A percentile compares a stretch with the other conserved stretches of the same genome.
phyloP scores from a whole-genome alignment of 2,329 filamentous ascomycete genomes.

The Didymella pinodella region DNA sequence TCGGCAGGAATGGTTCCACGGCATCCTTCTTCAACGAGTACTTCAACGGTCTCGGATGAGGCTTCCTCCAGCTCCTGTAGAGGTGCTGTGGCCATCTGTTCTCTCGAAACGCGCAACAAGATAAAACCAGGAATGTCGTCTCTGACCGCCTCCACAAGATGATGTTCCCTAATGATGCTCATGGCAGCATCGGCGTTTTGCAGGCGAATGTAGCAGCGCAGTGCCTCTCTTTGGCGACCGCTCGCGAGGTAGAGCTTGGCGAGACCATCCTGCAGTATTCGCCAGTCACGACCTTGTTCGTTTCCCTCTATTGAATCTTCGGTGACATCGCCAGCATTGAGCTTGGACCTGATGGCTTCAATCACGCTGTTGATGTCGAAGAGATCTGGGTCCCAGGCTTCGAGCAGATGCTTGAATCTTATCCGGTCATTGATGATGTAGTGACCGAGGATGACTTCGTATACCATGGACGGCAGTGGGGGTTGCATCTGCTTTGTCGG shows the following conservation, averaged over 20 bases:
- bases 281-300: slow-evolving; percentile 81
- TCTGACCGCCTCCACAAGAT: slow-evolving; percentile 85
- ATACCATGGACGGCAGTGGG: slow-evolving; percentile 80
- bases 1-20: slow-evolving; percentile 83
- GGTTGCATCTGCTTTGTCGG: slow-evolving; percentile 80
- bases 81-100: slow-evolving; percentile 70
- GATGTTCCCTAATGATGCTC: slow-evolving; percentile 82
- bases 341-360: slow-evolving; percentile 80
- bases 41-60: slow-evolving; percentile 81
- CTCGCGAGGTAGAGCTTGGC: slow-evolving; percentile 85
- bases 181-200: slow-evolving; percentile 93
- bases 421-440: slow-evolving; percentile 82
- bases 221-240: slow-evolving; percentile 81
- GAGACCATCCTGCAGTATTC: slow-evolving; percentile 84
- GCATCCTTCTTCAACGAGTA: slow-evolving; percentile 90
- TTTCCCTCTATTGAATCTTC: slow-evolving; percentile 80
- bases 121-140: slow-evolving; percentile 93
- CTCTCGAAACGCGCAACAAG: slow-evolving; percentile 79
- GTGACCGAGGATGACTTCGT: slow-evolving; percentile 87
- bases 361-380: slow-evolving; percentile 82
- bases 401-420: slow-evolving; percentile 79
- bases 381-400: slow-evolving; percentile 82
- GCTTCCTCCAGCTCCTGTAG: slow-evolving; percentile 77
- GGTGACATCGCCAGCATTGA: slow-evolving; percentile 76
- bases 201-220: slow-evolving; percentile 87